Percentiles rank a stretch among this genome's conserved stretches.
Evolutionary conservation across 2,329 filamentous ascomycete genomes (phyloP).

Genomic region (Aspergillus sp.): DNA sequence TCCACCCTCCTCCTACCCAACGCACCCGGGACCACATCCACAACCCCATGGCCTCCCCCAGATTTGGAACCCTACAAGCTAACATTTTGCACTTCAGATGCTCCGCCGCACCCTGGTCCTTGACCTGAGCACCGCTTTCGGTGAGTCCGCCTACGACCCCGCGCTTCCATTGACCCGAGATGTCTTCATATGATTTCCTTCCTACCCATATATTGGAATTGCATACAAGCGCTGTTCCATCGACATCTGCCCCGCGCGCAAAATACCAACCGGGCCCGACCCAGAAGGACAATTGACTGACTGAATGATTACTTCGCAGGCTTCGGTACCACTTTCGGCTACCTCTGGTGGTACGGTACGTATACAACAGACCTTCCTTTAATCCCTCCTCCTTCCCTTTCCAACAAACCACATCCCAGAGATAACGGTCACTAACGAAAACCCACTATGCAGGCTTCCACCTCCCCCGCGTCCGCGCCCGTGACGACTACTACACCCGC

Average conservation of each 20-base stretch:
- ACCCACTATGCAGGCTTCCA: constrained; percentile 57
- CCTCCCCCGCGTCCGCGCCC: constrained; percentile 64
- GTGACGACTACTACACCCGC: constrained; percentile 65
- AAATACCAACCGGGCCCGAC: constrained; percentile 18
- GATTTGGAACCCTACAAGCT: constrained; percentile 11
- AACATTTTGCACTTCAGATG: constrained; percentile 52
- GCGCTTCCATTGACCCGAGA: neutral
- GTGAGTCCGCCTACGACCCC: constrained; percentile 49
- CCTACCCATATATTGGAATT: neutral
- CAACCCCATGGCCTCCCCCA: neutral
- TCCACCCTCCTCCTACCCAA: neutral
- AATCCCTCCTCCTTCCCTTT: neutral
- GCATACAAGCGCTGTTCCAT: neutral
- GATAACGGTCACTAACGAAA: neutral
- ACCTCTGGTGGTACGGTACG: constrained; percentile 69
- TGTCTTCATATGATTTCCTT: neutral
- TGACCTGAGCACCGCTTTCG: constrained; percentile 66
- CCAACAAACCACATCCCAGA: neutral
- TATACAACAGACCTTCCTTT: constrained; percentile 24
- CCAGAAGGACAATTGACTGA: neutral
- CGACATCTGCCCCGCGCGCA: neutral
- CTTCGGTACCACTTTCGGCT: constrained; percentile 64
- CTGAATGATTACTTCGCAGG: constrained; percentile 41
- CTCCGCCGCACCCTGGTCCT: constrained; percentile 67
- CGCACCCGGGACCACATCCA: constrained; percentile 10